A percentile compares a stretch with the other conserved stretches of the same genome.
Conservation (phyloP, 768 basidiomycete genomes). For the Nidularia pulvinata region DNA sequence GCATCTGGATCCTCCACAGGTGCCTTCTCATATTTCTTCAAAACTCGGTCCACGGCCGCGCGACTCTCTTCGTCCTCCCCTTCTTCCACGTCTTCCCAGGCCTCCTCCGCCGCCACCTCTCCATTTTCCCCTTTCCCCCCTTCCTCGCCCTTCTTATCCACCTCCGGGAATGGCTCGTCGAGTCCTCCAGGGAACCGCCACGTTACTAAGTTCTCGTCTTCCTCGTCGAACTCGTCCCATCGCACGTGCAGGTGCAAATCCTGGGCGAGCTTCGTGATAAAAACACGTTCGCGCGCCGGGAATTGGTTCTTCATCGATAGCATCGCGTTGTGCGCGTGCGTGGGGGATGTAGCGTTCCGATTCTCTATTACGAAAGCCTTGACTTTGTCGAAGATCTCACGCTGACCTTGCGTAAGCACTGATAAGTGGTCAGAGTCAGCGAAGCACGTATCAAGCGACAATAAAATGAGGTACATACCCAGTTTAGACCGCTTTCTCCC, state of each 20-base stretch:
- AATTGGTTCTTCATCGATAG: conserved; percentile 79
- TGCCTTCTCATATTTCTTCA: conserved; percentile 88
- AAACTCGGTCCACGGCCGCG: conserved; percentile 77
- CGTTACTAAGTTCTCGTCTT: conserved; percentile 77
- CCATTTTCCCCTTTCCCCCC: conserved; percentile 31
- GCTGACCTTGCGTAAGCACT: conserved; percentile 77
- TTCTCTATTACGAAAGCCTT: conserved; percentile 68
- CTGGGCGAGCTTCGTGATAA: conserved; percentile 73
- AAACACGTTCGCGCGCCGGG: conserved; percentile 77
- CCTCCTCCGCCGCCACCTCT: conserved; percentile 33
- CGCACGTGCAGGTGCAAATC: conserved; percentile 76
- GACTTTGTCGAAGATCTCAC: conserved; percentile 77
- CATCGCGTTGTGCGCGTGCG: conserved; percentile 30
- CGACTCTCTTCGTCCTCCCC: conserved; percentile 72
- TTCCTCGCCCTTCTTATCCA: conserved; percentile 27
- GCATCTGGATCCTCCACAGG: conserved; percentile 72
- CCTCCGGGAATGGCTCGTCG: conserved; percentile 23
- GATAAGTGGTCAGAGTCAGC: neutral
- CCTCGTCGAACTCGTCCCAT: conserved; percentile 95
- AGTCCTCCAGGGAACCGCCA: conserved; percentile 54
- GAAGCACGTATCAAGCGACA: neutral
- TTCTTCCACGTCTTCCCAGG: conserved; percentile 54
- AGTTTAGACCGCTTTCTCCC: conserved; percentile 58
- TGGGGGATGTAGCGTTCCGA: conserved; percentile 24
- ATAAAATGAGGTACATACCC: conserved; percentile 40